Percentiles rank a stretch among this genome's conserved stretches.
These are phyloP conservation scores for Xylariaceae sp. DNA, from an alignment of 2,329 filamentous ascomycete genomes.

Conservation along the genomic window DNA sequence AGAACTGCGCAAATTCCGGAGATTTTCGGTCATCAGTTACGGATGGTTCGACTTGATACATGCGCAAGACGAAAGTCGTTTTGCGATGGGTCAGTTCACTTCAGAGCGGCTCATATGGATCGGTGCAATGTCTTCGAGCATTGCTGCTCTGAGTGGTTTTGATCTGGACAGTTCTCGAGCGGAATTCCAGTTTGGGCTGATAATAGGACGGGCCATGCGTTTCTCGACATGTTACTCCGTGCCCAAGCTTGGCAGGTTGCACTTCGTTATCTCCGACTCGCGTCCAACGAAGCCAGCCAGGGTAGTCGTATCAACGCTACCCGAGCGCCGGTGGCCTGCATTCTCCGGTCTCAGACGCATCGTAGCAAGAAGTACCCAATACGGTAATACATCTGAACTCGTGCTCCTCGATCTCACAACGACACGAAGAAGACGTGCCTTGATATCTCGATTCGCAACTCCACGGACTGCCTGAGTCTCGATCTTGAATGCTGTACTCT, in stretches of 20 bases:
- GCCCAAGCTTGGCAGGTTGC: neutral
- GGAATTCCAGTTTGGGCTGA: neutral
- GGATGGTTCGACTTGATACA: constrained; percentile 15
- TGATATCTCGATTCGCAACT: neutral
- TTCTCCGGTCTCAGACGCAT: neutral
- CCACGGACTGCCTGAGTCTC: neutral
- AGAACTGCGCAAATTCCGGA: too few species aligned
- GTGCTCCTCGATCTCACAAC: neutral
- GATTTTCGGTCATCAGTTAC: too few species aligned
- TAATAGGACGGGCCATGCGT: neutral
- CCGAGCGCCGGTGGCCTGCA: neutral
- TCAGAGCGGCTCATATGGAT: too few species aligned
- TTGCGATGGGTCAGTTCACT: neutral
- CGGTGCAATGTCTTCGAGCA: too few species aligned
- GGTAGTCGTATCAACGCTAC: neutral
- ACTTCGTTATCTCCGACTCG: neutral
- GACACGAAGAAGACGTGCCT: neutral
- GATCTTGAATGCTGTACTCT: too few species aligned
- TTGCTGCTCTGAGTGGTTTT: too few species aligned
- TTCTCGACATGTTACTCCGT: neutral
- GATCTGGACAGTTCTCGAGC: neutral
- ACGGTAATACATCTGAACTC: too few species aligned
- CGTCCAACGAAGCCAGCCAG: neutral
- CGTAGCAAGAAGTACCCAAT: neutral
- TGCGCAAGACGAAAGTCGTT: constrained; percentile 27